Evolutionary conservation across 768 basidiomycete genomes (phyloP), one percentile per base, ranked within the genome.

Genomic region (Hygrophoropsis aurantiaca): DNA sequence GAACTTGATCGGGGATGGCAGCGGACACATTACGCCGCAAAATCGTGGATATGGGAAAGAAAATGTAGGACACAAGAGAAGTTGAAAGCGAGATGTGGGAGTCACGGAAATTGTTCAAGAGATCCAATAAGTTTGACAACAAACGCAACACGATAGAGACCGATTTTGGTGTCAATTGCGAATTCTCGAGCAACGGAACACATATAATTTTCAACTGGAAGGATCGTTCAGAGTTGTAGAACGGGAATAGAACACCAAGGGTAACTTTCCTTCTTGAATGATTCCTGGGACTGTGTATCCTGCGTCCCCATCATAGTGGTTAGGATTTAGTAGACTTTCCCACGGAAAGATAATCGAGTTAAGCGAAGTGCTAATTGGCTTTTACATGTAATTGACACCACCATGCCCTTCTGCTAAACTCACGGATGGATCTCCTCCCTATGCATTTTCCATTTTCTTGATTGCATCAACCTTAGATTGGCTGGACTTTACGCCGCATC

Each of bases 21-120:
- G 75, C 59, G 3, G 84, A 77, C 13, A 77, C 58, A 61, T 94
- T 91, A 25, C 89, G 83, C 40, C 87, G 84, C 27, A 97, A 75
- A 41, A 97, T 81, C 23, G 84, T 80, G 2, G 92, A 92, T 33
- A 97, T 64, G 3, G 95, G 95, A 56, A 92, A 87, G 67, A 94
- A 90, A 23, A 83, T 72, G 64, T 97, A 98, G 37, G 87, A 84
- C 36, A 91, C 80, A 40, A 93, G 74, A 13, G 79, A 77, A 0
- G 79, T 60, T 1, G 78, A 72, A 27, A 91, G 74, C 4, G 62
- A 42, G 27, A 57, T 49, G 7, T 64, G 63, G 7, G 70, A 65
- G 11, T 68, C 53, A 9, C 74, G 65, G 20, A 79, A 57, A 5
- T 72, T 67, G n/a, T 61, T 62, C 35, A 93, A 69, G 6, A 67